Evolutionary conservation across 345 rosid genomes (phyloP), one percentile per base, ranked within the genome.

Genomic region (sweet orange (Citrus sinensis)): DNA sequence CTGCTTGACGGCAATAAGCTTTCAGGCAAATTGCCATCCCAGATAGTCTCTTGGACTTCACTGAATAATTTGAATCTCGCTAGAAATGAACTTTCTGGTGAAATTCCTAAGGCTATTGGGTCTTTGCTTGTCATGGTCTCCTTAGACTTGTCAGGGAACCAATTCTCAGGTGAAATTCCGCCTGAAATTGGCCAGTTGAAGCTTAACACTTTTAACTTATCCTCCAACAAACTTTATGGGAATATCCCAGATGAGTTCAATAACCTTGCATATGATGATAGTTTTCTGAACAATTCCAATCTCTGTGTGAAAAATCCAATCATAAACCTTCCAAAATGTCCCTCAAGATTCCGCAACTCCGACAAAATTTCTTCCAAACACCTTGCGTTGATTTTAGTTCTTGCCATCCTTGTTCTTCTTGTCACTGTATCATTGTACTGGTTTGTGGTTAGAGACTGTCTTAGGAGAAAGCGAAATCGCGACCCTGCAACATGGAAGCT

Each of bases 151-250:
- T 93, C 99, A 10, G 85, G 80, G 10, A 95, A 95, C 77, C 85
- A 87, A 73, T 76, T 95, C 34, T 87, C 93, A 29, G 96, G 99
- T 11, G 63, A 67, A 83, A 93, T 93, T 61, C 94, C 98, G 8
- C 83, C 82, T 17, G 88, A 87, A 81, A 42, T 93, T 7, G 92
- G 93, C 61, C 80, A 76, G 6, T 2, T 93, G 79, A 82, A 20
- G 87, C 84, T 90, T 29, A 64, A 81, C 24, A 40, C 37, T 22
- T 89, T 93, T 74, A 77, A 95, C 68, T 75, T 95, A 77, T 92
- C 99, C 35, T 92, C 96, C 34, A 95, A 95, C 67, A 76, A 71
- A 68, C 92, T 95, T 16, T 76, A 80, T 1, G 99, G 99, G 22
- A 77, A 73, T 74, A 87, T 95, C 75, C 99, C 98, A 0, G 72